Evolutionary conservation across 1,284 basidiomycete genomes (phyloP), one percentile per base, ranked within the genome.

Genomic region (Coniophora puteana): DNA sequence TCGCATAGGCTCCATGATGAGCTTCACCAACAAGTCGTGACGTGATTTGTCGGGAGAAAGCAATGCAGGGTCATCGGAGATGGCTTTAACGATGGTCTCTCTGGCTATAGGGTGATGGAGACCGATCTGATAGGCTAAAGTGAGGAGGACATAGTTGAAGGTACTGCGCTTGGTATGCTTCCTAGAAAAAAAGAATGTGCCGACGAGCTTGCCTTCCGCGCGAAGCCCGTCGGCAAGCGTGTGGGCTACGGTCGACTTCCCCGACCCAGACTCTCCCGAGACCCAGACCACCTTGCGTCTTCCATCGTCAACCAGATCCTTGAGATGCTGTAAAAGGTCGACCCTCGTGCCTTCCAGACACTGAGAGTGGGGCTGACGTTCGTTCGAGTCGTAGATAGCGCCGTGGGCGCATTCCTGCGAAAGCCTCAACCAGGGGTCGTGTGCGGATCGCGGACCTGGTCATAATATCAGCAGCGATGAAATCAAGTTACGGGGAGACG

Each of bases 41-140:
- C 32, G 32, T 7, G 36, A 12, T 12, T 11, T 38, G 18, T 7
- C 22, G 32, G 36, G 36, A 38, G 32, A 26, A 36, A 38, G 36
- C 11, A 38, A 21, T 12, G 5, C 8, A 38, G 36, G 36, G 13
- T 38, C 36, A 7, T 18, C 32, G 32, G n/a, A 34, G 17, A 38
- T 38, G 2, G 36, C 18, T 13, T 20, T 16, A 1, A 38, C 8
- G n/a, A 38, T 12, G 4, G 32, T 1, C 11, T 36, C 36, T 20
- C 36, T 38, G 2, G 36, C 36, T n/a, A 37, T 5, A 8, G 14
- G 31, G 20, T 37, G 20, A 14, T 21, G 14, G 14, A 12, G 11
- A 4, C 29, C 33, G 12, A 38, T 38, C 36, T 38, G 36, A 21
- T 38, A 38, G 0, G 32, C 36, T 32, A 38, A 37, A 11, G 36